Evolutionary conservation across 2,329 filamentous ascomycete species (phyloP), one percentile per base, ranked within the genome.

Genomic region (Aspergillus brunneoviolaceus): DNA sequence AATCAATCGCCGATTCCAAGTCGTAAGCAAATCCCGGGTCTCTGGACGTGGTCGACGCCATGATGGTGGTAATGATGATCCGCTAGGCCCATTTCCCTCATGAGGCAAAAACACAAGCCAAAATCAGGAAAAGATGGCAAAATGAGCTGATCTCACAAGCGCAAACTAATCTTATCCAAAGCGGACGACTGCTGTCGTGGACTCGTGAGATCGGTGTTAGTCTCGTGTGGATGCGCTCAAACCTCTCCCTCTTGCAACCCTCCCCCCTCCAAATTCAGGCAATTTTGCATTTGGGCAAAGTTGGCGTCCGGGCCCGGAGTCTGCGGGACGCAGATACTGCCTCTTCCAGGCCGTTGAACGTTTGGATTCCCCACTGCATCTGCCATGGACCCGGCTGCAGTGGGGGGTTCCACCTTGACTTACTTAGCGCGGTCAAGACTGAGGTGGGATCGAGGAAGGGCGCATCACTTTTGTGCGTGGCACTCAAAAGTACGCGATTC

Each of bases 381-480:
- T 59, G 59, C 49, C 55, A 59, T 59, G 61, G 61, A 59, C 54
- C 61, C 59, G 57, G 48, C 31, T 55, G 51, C 59, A 54, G 59
- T 58, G 47, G 49, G 27, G 49, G 57, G 58, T 61, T 35, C 61
- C 61, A 63, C 61, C 42, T 59, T 45, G 35, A 35, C 12, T 29
- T 5, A 35, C 39, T 57, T 45, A 45, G 39, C 59, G 51, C 59
- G 57, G 53, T 55, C 54, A 55, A 55, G 48, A 59, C 56, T 56
- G 54, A 55, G 39, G 16, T 6, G 45, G 60, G 53, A 53, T 53
- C 35, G 42, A 27, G 52, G 35, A 45, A 29, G 47, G 42, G 50
- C 31, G 42, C 55, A 59, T 49, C 51, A 49, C 49, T 57, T 29
- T n/a, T 33, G 29, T 55, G 42, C 53, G 31, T 55, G 42, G 45